phyloP scores from a whole-genome alignment of 805 yeast species.

The Hanseniaspora osmophila region DNA sequence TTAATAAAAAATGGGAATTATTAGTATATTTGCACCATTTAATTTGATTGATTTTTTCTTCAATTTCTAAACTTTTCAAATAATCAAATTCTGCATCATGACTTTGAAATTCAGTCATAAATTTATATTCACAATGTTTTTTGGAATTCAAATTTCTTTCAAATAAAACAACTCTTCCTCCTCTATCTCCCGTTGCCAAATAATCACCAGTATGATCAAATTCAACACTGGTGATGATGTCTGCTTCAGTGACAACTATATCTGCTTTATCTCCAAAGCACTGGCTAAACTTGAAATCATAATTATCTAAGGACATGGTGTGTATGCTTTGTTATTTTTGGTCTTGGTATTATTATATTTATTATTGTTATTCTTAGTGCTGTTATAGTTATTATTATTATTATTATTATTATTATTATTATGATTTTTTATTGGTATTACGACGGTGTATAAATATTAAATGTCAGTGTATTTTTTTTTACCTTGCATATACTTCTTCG shows the following conservation, averaged over 20 bases:
- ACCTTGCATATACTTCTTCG: too few relatives aligned
- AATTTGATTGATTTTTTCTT: slow-evolving; percentile 94
- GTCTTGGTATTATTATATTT: neutral
- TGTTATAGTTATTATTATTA: too few relatives aligned
- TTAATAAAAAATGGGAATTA: slow-evolving; percentile 76
- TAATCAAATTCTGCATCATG: slow-evolving; percentile 98
- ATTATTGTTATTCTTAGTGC: neutral
- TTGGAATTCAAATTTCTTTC: slow-evolving; percentile 55
- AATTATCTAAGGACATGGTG: slow-evolving; percentile 21
- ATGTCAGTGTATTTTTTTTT: too few relatives aligned
- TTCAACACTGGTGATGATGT: slow-evolving; percentile 91
- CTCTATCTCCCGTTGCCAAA: slow-evolving; percentile 95
- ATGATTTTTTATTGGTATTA: too few relatives aligned
- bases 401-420: too few relatives aligned
- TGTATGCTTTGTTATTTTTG: neutral
- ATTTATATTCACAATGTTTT: slow-evolving; percentile 78
- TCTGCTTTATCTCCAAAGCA: slow-evolving; percentile 99
- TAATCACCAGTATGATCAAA: slow-evolving; percentile 91
- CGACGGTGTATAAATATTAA: too few relatives aligned
- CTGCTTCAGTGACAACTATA: slow-evolving; percentile 92
- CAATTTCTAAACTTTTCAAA: slow-evolving; percentile 87
- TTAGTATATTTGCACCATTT: slow-evolving; percentile 87
- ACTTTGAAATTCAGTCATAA: slow-evolving; percentile 91
- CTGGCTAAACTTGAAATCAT: slow-evolving; percentile 65
- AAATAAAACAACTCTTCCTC: slow-evolving; percentile 92